Conservation (phyloP, 176 grass and related monocot species). For the Guadua angustifolia region DNA sequence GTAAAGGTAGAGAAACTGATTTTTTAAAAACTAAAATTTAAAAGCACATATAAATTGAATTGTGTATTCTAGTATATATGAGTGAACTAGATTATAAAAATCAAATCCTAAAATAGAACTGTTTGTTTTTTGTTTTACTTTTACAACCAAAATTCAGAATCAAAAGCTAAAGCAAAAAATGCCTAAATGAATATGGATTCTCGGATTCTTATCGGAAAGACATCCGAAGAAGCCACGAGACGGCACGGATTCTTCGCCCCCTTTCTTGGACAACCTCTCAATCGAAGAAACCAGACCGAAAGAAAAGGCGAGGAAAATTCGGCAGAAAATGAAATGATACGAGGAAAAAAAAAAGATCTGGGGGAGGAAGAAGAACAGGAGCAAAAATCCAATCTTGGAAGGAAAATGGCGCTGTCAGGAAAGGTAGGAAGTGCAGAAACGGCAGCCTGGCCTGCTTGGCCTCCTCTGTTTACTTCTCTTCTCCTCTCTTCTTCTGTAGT, state of each 20-base stretch:
- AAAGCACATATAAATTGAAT: too few relatives aligned
- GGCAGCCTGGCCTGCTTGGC: neutral
- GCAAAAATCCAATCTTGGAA: neutral
- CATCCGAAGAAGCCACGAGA: neutral
- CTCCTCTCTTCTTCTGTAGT: neutral
- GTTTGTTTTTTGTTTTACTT: too few relatives aligned
- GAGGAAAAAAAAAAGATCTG: neutral
- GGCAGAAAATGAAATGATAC: neutral
- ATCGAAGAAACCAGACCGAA: neutral
- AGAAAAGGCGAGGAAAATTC: neutral
- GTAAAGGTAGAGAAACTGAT: too few relatives aligned
- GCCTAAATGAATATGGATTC: constrained; percentile 23
- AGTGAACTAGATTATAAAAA: too few relatives aligned
- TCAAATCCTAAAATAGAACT: too few relatives aligned
- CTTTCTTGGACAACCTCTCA: neutral
- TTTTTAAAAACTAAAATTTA: too few relatives aligned
- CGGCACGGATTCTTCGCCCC: constrained; percentile 21
- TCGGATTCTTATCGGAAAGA: neutral
- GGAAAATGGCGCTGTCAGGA: constrained; percentile 24
- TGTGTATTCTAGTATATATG: too few relatives aligned
- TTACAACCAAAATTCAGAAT: too few relatives aligned
- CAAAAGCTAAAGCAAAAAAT: too few relatives aligned
- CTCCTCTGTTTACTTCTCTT: neutral
- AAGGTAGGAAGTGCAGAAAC: constrained; percentile 20
- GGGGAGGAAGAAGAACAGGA: neutral